phyloP scores from a whole-genome alignment of 129 eudicot species.

The Centrapalus pauciflorus region DNA sequence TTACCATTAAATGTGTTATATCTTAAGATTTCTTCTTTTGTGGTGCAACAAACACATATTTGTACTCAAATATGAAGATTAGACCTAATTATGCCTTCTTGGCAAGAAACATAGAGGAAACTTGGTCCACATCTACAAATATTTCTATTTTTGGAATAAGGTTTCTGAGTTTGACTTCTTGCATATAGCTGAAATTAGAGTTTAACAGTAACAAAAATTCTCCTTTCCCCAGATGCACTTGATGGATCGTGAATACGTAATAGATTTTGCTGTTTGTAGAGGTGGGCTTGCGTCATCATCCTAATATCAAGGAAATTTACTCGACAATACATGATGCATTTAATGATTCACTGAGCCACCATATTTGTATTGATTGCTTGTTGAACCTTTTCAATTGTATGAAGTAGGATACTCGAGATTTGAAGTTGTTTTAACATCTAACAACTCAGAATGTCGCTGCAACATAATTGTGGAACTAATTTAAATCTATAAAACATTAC shows the following conservation, averaged over 20 bases:
- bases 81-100: too few relatives aligned
- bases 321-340: constrained; percentile 11
- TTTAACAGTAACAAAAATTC: constrained; percentile 32
- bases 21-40: not conserved
- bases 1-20: constrained; percentile 1
- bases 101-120: too few relatives aligned
- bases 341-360: not conserved
- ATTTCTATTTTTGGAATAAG: not conserved
- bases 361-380: not conserved
- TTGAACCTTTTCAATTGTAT: not conserved
- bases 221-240: constrained; percentile 35
- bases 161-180: not conserved
- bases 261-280: constrained; percentile 31
- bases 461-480: not conserved
- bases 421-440: not conserved
- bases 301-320: constrained; percentile 27
- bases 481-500: constrained; percentile 1
- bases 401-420: constrained; percentile 2
- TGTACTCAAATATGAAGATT: too few relatives aligned
- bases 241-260: constrained; percentile 31
- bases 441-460: too few relatives aligned
- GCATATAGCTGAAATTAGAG: constrained; percentile 22
- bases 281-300: constrained; percentile 27
- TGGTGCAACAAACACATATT: not conserved
- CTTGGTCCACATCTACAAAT: too few relatives aligned